Evolutionary conservation across 371 early-diverging fungal genomes (phyloP).

Genomic region (Saksenaea vasiformis): DNA sequence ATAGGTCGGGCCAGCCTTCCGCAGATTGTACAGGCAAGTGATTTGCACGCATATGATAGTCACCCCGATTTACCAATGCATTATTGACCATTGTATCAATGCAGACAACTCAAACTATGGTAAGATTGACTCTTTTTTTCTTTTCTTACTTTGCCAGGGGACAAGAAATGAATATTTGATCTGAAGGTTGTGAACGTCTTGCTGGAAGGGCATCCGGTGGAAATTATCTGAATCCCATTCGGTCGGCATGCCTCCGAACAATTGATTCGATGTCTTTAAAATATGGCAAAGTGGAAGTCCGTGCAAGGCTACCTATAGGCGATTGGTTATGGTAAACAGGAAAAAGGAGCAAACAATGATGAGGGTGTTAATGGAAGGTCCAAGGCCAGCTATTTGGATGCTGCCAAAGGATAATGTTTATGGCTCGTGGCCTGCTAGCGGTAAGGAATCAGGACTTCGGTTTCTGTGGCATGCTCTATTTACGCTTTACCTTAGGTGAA

Average conservation of each 20-base stretch:
- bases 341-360: background rate
- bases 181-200: constrained; percentile 54
- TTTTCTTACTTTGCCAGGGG: background rate
- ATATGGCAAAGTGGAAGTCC: constrained; percentile 67
- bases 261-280: constrained; percentile 50
- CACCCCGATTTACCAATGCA: background rate
- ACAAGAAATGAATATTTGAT: background rate
- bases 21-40: constrained; percentile 38
- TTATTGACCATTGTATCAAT: background rate
- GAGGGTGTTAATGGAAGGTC: background rate
- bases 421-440: constrained; percentile 74
- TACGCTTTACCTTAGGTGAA: constrained; percentile 27
- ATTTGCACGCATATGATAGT: background rate
- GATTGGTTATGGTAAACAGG: constrained; percentile 69
- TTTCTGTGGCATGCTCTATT: background rate
- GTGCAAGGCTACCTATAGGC: constrained; percentile 66
- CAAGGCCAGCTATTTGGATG: constrained; percentile 67
- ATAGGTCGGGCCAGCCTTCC: constrained; percentile 34
- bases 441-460: constrained; percentile 48
- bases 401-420: constrained; percentile 67
- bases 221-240: constrained; percentile 68
- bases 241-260: constrained; percentile 58
- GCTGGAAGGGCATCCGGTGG: constrained; percentile 47
- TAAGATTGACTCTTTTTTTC: constrained; percentile 6
- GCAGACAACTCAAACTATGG: constrained; percentile 45